Evolutionary conservation across 345 rosid species (phyloP).

Genomic region (Eucalyptus regnans): DNA sequence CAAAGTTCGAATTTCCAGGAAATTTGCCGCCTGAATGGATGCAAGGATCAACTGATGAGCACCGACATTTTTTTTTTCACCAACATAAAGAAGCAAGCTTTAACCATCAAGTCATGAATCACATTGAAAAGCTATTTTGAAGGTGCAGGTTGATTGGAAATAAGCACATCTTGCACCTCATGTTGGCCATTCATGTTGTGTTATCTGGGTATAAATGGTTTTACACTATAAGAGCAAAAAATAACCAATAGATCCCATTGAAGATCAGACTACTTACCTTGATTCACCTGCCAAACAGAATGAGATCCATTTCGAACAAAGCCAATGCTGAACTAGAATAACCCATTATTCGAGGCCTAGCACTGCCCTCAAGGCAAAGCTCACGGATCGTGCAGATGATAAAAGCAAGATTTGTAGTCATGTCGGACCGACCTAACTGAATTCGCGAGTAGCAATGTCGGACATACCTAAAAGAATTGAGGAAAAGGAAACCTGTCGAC

Average conservation of each 20-base stretch:
- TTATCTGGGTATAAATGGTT: not conserved
- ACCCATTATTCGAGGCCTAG: not conserved
- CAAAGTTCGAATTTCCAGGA: not conserved
- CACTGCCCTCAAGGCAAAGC: not conserved
- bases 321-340: not conserved
- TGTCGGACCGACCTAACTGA: not conserved
- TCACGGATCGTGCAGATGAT: not conserved
- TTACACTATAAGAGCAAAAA: not conserved
- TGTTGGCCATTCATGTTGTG: not conserved
- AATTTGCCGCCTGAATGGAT: not conserved
- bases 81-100: not conserved
- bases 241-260: not conserved
- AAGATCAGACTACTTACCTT: not conserved
- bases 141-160: not conserved
- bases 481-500: not conserved
- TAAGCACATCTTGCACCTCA: not conserved
- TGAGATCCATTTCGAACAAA: not conserved
- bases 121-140: not conserved
- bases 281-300: not conserved
- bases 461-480: not conserved
- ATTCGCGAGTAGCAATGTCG: not conserved
- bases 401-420: not conserved
- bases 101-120: not conserved
- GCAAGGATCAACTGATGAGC: not conserved
- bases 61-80: too few relatives aligned